phyloP scores from a whole-genome alignment of 805 yeast genomes.

The Saccharomycopsis oosterbeekiorum region DNA sequence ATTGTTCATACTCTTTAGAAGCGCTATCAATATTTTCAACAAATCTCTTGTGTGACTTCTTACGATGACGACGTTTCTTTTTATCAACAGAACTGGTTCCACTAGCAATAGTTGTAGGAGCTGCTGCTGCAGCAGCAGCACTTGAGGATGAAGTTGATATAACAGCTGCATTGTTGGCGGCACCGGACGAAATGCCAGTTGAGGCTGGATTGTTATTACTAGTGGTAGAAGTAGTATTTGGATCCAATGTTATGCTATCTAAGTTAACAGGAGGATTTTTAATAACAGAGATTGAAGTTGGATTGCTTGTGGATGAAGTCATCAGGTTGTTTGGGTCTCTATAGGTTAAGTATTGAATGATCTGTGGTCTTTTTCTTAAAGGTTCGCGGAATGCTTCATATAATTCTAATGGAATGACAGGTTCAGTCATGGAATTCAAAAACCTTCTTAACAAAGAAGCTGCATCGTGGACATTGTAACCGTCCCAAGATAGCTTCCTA shows the following conservation, averaged over 20 bases:
- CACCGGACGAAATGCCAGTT: constrained; percentile 22
- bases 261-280: neutral
- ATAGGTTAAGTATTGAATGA: constrained; percentile 54
- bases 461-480: constrained; percentile 93
- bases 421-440: constrained; percentile 83
- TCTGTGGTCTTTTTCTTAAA: constrained; percentile 47
- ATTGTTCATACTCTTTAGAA: constrained; percentile 55
- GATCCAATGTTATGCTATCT: neutral
- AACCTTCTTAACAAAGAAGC: constrained; percentile 83
- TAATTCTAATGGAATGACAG: constrained; percentile 67
- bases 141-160: neutral
- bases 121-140: neutral
- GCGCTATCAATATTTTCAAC: constrained; percentile 60
- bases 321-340: constrained; percentile 35
- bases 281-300: constrained; percentile 23
- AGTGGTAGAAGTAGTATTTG: neutral
- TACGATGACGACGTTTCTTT: constrained; percentile 28
- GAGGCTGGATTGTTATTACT: constrained; percentile 21
- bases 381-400: constrained; percentile 79
- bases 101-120: neutral
- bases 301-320: neutral
- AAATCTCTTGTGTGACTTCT: constrained; percentile 45
- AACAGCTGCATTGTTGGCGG: neutral
- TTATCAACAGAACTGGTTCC: neutral
- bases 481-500: constrained; percentile 79